Evolutionary conservation across 2,329 filamentous ascomycete species (phyloP).

Genomic region (Trichoderma sp.): DNA sequence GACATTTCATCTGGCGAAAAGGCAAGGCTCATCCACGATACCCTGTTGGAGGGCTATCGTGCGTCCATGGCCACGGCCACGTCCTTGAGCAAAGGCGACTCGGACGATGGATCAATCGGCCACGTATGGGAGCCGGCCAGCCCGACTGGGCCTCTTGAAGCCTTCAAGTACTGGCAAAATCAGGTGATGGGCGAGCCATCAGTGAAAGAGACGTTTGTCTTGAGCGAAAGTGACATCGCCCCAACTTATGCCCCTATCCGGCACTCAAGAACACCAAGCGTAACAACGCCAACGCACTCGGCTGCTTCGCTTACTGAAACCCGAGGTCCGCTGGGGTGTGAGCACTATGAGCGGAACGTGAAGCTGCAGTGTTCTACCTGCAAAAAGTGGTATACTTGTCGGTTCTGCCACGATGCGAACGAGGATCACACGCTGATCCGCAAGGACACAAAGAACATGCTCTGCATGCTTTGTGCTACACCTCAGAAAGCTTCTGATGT

Average conservation of each 20-base stretch:
- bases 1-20: constrained; percentile 65
- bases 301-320: constrained; percentile 34
- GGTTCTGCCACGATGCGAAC: constrained; percentile 85
- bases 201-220: constrained; percentile 49
- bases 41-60: constrained; percentile 70
- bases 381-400: constrained; percentile 90
- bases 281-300: constrained; percentile 32
- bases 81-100: constrained; percentile 29
- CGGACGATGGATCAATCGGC: constrained; percentile 33
- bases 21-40: constrained; percentile 70
- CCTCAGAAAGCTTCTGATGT: constrained; percentile 80
- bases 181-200: constrained; percentile 45
- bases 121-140: constrained; percentile 46
- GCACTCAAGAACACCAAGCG: constrained; percentile 49
- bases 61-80: constrained; percentile 38
- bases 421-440: constrained; percentile 81
- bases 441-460: constrained; percentile 88
- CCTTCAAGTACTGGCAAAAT: constrained; percentile 63
- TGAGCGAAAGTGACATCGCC: constrained; percentile 64
- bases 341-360: constrained; percentile 93
- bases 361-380: constrained; percentile 93
- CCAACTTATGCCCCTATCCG: constrained; percentile 68
- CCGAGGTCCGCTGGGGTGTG: constrained; percentile 70
- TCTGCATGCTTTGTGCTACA: constrained; percentile 92
- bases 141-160: constrained; percentile 53